Base-by-base conservation (phyloP, 2,329 filamentous ascomycete genomes). In the Nannizziopsis barbatae region DNA sequence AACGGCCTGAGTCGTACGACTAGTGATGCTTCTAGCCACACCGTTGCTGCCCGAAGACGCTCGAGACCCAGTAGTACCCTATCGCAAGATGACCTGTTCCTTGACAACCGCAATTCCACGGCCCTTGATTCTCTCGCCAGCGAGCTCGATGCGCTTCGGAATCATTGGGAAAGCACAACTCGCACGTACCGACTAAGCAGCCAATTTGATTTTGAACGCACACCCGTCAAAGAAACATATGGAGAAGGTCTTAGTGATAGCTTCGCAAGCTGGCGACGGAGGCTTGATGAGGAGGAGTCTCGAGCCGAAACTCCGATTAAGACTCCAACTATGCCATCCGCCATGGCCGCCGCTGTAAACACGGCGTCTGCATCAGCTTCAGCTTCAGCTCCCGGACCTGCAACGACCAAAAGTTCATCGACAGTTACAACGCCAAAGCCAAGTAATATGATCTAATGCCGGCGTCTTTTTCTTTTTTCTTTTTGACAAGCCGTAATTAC, bases 161-260 rank as follows among this genome's bases (percentile, higher is more conserved):
- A 75, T 45, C 89, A 95, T 59, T 98, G 92, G 92, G 88, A 96
- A 69, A 86, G 83, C 35, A 95, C 88, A 10, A 95, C 90, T 70
- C 92, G 93, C 67, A 93, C 86, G 60, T 95, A 96, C 65, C 83
- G 92, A 18, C 71, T 95, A 39, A 94, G 86, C 66, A 89, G 83
- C 60, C 81, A 84, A 45, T 93, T 94, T 58, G 89, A 95, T 62
- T 89, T 93, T 58, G 89, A 95, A 49, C 71, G 68, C 42, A 72
- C 71, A 1, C 70, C 70, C 12, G 71, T 70, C 11, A 70, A 67
- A 56, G 70, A 71, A 33, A 64, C 59, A 17, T 60, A 62, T 22
- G 64, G 66, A 5, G 61, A 63, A 31, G 61, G 65, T 18, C 70
- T 87, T 56, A 86, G 78, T 58, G 82, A 83, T 61, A 86, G 80